A percentile compares a stretch with the other conserved stretches of the same genome.
These are phyloP conservation scores for Mortierella sp. DNA, from an alignment of 371 early-diverging fungal species.

Conservation along the genomic window DNA sequence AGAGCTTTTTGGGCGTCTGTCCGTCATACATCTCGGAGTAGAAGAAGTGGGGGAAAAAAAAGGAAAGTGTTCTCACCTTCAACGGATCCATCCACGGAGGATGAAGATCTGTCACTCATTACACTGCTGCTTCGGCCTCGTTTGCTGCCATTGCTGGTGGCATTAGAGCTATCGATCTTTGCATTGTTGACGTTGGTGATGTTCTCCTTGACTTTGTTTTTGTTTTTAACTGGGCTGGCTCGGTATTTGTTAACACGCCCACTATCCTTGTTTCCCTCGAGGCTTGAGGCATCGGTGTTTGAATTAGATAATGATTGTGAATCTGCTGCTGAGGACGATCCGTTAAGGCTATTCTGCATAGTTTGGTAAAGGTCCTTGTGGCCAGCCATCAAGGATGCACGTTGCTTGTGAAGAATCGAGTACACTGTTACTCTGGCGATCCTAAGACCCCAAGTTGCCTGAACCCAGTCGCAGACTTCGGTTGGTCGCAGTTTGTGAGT, in stretches of 20 bases:
- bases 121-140: constrained; percentile 38
- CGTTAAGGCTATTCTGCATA: constrained; percentile 28
- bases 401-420: constrained; percentile 57
- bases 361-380: constrained; percentile 51
- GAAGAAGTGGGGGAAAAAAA: background rate
- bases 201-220: constrained; percentile 26
- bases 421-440: constrained; percentile 56
- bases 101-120: constrained; percentile 39
- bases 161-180: background rate
- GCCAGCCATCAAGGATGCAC: constrained; percentile 56
- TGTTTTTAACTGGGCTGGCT: constrained; percentile 42
- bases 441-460: constrained; percentile 51
- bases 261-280: constrained; percentile 22
- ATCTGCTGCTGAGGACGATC: constrained; percentile 23
- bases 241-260: constrained; percentile 43
- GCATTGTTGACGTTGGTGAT: background rate
- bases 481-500: constrained; percentile 54
- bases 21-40: background rate
- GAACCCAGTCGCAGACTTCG: constrained; percentile 56
- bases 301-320: background rate
- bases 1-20: background rate
- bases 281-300: constrained; percentile 6
- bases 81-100: constrained; percentile 17
- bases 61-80: constrained; percentile 26
- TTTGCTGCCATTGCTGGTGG: constrained; percentile 19